A percentile compares a stretch with the other conserved stretches of the same genome.
Conservation (phyloP, 2,329 filamentous ascomycete genomes). For the Dothideomycetidae sp. region DNA sequence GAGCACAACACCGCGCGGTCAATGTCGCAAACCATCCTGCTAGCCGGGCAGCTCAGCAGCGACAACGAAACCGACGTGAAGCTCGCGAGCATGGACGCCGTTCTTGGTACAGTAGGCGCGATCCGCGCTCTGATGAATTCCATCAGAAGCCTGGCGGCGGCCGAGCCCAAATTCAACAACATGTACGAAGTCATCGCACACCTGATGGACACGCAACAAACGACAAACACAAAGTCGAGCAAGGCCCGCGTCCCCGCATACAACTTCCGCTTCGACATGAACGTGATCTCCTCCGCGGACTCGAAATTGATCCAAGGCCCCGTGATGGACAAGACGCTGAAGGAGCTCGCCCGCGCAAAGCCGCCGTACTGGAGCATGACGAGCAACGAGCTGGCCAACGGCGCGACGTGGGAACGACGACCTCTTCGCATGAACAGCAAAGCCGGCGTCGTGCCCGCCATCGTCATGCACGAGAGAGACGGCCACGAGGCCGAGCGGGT, state of each 20-base stretch:
- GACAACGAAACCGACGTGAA: background rate
- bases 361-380: background rate
- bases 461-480: background rate
- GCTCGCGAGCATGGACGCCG: background rate
- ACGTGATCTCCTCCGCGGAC: background rate
- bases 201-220: too few relatives aligned
- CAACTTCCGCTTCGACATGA: too few relatives aligned
- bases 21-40: background rate
- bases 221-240: too few relatives aligned
- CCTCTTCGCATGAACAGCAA: background rate
- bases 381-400: background rate
- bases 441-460: background rate
- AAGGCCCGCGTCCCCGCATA: too few relatives aligned
- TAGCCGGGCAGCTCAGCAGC: background rate
- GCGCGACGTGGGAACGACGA: background rate
- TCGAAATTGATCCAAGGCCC: background rate
- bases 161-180: background rate
- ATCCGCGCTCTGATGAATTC: background rate
- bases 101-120: background rate
- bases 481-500: background rate
- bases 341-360: too few relatives aligned
- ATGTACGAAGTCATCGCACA: too few relatives aligned
- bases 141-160: background rate
- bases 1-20: background rate
- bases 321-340: too few relatives aligned